These are phyloP conservation scores for Penicillium samsonianum DNA, from an alignment of 495 filamentous ascomycete genomes.

Conservation along the genomic window DNA sequence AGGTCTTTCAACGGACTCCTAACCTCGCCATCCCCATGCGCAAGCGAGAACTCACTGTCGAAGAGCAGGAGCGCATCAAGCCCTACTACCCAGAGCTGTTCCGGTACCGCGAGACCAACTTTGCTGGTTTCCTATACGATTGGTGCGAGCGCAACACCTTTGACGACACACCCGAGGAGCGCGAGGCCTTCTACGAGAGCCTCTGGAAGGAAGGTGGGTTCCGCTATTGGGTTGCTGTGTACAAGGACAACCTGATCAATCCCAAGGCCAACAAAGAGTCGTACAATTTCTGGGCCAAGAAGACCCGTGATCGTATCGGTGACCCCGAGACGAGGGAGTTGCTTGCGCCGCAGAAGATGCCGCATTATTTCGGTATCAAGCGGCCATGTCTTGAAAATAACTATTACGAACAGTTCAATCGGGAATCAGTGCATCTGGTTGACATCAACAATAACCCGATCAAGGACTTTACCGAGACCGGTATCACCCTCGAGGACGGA, in stretches of 20 bases:
- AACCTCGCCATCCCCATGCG: conserved; percentile 58
- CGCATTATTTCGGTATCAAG: conserved; percentile 57
- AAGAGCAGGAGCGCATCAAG: conserved; percentile 10
- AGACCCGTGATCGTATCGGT: conserved; percentile 50
- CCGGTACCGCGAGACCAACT: conserved; percentile 3
- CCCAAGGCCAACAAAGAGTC: conserved; percentile 49
- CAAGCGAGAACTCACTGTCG: conserved; percentile 22
- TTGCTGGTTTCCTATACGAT: conserved; percentile 15
- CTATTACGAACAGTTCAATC: conserved; percentile 62
- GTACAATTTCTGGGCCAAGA: conserved; percentile 60
- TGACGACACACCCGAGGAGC: conserved; percentile 50
- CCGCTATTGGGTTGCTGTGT: conserved; percentile 53
- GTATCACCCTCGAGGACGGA: conserved; percentile 45
- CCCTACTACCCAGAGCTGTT: conserved; percentile 17
- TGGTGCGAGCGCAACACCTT: conserved; percentile 33
- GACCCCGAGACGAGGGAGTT: conserved; percentile 51
- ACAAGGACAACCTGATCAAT: conserved; percentile 52
- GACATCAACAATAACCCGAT: conserved; percentile 53
- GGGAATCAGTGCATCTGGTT: conserved; percentile 55
- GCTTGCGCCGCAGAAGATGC: conserved; percentile 52
- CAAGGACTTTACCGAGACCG: conserved; percentile 41
- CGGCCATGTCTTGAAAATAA: conserved; percentile 53
- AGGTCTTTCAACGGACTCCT: conserved; percentile 56
- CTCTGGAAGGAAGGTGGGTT: conserved; percentile 53
- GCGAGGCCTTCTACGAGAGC: conserved; percentile 48